Base-by-base conservation (phyloP, 2,329 filamentous ascomycete genomes). In the Penicillium oxalicum region DNA sequence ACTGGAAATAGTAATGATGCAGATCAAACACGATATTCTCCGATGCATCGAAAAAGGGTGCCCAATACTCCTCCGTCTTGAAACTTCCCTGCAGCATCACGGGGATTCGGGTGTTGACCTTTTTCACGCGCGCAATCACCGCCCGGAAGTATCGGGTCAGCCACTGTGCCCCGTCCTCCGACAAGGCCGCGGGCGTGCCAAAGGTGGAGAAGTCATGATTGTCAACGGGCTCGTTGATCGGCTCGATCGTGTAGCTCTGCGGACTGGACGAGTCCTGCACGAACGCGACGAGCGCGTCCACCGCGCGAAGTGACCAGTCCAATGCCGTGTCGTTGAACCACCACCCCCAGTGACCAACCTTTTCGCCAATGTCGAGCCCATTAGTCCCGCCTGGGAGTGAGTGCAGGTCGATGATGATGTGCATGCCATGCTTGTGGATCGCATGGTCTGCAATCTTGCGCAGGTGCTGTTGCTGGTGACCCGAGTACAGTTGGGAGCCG, bases 41-140 rank as follows among this genome's bases (percentile, higher is more conserved):
- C 0, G 28, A 29, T 4, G 40, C 39, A 2, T 51, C 43, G n/a
- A 63, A 57, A 8, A 54, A 34, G 0, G 39, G 32, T 5, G 47
- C 51, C 59, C 60, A 64, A 44, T 57, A 60, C 5, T 39, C 35
- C 26, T 53, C 56, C 9, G 45, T 47, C 44, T 59, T 57, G 46
- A 64, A 64, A 38, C 59, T 59, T 0, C 61, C 61, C 48, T 64
- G 60, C 40, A 63, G 54, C 54, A 62, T 60, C 8, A 61, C 52
- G 2, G 58, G 59, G 24, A 64, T 56, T 8, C 44, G 40, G 1
- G 42, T 38, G 13, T 56, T 57, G 7, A 53, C 51, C 1, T 36
- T 35, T 13, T 48, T 48, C 1, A 62, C 60, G 1, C 32, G 43
- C 3, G 48, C 49, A 11, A 62, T 32, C 2, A 64, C 60, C 4